Evolutionary conservation across 352 stramenopile species (phyloP), one percentile per base, ranked within the genome.

Genomic region (Phytopythium boreale): DNA sequence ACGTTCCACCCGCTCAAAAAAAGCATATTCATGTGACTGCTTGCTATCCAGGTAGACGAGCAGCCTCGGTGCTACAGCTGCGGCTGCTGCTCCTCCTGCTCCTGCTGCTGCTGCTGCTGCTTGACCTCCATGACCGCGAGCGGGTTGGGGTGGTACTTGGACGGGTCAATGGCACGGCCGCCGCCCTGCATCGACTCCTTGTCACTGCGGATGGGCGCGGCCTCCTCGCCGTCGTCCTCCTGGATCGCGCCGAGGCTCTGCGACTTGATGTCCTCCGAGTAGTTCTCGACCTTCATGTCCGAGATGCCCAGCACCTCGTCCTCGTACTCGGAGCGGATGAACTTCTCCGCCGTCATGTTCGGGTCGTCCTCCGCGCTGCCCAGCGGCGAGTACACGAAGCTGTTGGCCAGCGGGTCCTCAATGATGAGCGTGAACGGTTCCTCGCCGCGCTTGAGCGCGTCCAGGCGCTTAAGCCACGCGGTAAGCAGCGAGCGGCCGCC

Each of bases 271-370:
- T 85, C 79, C 20, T 55, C 49, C 52, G 69, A 79, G 64, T 88
- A 88, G 59, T 95, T 89, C 52, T 97, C 89, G 41, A 92, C 96
- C 41, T 91, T 89, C 75, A 98, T 98, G 73, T 98, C 93, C 72
- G 88, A 80, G 51, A 99, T 80, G 39, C 95, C 96, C 46, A 99
- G 74, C 56, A 82, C 69, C 64, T 98, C 92, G 71, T 98, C 90
- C 67, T 98, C 91, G 56, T 97, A 92, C 36, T 88, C 74, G 17
- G 82, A 90, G 24, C 96, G 86, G 55, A 77, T 77, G 75, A 97
- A 98, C 59, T 90, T 80, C 66, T 96, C 84, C 12, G 96, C 76
- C 17, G 65, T 79, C 76, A 92, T 84, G 64, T 75, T 75, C 46
- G 76, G 74, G 61, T 92, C 81, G 51, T 87, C 69, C 26, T 88